Evolutionary conservation across 2,329 filamentous ascomycete species (phyloP).

Genomic region (Pseudopyricularia cyperi): DNA sequence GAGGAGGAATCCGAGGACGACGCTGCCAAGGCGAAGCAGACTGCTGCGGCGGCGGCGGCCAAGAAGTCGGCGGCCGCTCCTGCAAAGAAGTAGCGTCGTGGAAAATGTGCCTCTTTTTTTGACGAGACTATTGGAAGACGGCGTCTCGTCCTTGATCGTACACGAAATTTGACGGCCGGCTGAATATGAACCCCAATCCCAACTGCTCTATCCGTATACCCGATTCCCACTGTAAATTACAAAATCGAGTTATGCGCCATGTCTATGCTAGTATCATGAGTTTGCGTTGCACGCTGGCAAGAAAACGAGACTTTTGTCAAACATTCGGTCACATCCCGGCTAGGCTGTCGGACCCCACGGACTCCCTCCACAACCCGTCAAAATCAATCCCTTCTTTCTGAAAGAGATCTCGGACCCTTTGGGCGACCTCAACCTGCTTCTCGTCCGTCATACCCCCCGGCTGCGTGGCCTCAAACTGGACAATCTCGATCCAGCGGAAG

Average conservation of each 20-base stretch:
- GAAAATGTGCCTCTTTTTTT: too few relatives aligned
- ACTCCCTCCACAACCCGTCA: conserved; percentile 63
- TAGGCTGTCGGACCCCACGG: conserved; percentile 27
- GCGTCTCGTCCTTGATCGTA: too few relatives aligned
- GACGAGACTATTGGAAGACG: too few relatives aligned
- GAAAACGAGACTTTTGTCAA: background rate
- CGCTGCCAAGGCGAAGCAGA: conserved; percentile 29
- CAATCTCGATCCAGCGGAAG: conserved; percentile 83
- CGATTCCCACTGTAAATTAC: background rate
- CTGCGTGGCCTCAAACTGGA: conserved; percentile 72
- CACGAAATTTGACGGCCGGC: background rate
- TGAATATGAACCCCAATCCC: background rate
- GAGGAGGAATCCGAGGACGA: conserved; percentile 31
- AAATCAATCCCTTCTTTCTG: conserved; percentile 67
- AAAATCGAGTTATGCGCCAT: background rate
- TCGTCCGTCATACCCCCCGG: conserved; percentile 69
- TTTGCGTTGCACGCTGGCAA: background rate
- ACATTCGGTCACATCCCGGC: conserved; percentile 11
- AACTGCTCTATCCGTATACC: background rate
- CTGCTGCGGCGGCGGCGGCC: conserved; percentile 10
- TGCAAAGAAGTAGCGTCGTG: conserved; percentile 22
- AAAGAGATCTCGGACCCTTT: conserved; percentile 66
- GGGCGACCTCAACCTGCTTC: conserved; percentile 57
- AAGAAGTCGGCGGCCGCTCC: conserved; percentile 18
- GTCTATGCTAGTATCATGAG: background rate